Conservation (phyloP, 441 rosid genomes). For the Lepidium campestre region DNA sequence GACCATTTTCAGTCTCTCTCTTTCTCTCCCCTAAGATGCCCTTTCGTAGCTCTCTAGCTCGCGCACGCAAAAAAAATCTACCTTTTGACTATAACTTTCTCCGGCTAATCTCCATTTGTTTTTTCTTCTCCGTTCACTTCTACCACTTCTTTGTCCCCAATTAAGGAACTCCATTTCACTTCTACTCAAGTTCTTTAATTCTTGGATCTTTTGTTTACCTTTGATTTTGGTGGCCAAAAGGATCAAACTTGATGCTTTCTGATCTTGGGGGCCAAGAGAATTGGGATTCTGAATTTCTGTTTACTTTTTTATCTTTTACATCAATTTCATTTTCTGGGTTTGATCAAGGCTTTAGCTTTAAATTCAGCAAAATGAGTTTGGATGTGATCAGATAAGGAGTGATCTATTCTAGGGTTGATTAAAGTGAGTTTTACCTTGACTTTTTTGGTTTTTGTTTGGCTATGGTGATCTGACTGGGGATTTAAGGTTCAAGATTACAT, state of each 20-base stretch:
- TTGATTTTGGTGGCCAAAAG: background rate
- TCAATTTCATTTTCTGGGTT: conserved; percentile 5
- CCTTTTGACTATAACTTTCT: conserved; percentile 28
- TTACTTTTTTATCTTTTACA: background rate
- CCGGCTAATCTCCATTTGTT: conserved; percentile 11
- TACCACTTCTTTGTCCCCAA: conserved; percentile 14
- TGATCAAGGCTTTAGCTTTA: background rate
- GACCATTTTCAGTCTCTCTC: conserved; percentile 28
- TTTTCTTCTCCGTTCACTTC: background rate
- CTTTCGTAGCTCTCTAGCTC: conserved; percentile 11
- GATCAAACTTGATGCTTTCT: conserved; percentile 14
- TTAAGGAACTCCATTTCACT: conserved; percentile 11
- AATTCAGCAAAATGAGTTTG: background rate
- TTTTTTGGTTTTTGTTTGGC: background rate
- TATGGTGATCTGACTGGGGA: conserved; percentile 22
- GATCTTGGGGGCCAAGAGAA: no score
- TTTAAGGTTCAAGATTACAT: conserved; percentile 8
- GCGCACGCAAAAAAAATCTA: conserved; percentile 8
- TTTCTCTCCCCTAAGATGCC: conserved; percentile 15
- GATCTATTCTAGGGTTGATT: background rate
- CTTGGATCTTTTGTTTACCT: background rate
- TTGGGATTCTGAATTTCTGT: conserved; percentile 10
- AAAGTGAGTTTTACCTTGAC: conserved; percentile 9
- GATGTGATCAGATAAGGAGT: conserved; percentile 8
- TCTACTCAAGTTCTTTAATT: background rate